Conservation (phyloP, 2,329 filamentous ascomycete species). For the Pseudogymnoascus sp. region DNA sequence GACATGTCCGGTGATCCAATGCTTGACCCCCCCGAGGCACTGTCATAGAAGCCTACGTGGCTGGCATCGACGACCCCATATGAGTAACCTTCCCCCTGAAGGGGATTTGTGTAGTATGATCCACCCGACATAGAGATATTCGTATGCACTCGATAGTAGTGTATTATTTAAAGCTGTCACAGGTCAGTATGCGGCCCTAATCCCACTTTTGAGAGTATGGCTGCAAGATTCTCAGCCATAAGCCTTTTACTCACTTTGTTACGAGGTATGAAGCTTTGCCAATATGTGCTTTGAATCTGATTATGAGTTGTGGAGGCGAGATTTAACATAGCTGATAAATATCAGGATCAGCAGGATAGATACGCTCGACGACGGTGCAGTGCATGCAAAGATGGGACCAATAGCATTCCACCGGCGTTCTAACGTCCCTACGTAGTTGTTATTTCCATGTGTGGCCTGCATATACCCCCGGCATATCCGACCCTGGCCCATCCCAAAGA, state of each 20-base stretch:
- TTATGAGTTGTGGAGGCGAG: not conserved
- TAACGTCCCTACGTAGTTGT: not conserved
- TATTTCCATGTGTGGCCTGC: not conserved
- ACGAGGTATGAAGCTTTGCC: not conserved
- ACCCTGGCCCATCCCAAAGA: not conserved
- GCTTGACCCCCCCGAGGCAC: not conserved
- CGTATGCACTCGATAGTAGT: not conserved
- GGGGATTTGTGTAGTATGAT: not conserved
- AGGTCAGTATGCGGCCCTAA: not conserved
- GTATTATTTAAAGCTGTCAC: not conserved
- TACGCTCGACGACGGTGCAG: not conserved
- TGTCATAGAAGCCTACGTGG: not conserved
- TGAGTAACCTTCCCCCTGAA: not conserved
- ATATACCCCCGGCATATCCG: not conserved
- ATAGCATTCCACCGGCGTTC: not conserved
- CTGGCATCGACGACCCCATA: not conserved
- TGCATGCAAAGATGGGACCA: not conserved
- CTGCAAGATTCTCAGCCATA: not conserved
- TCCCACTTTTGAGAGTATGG: not conserved
- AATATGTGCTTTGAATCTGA: not conserved
- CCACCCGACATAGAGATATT: slow-evolving; percentile 1
- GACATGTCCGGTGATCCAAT: not conserved
- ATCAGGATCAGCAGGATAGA: not conserved
- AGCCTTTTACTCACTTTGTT: not conserved
- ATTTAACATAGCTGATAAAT: not conserved